Conservation (phyloP, 257 asterid species). For the Misopates orontium region DNA sequence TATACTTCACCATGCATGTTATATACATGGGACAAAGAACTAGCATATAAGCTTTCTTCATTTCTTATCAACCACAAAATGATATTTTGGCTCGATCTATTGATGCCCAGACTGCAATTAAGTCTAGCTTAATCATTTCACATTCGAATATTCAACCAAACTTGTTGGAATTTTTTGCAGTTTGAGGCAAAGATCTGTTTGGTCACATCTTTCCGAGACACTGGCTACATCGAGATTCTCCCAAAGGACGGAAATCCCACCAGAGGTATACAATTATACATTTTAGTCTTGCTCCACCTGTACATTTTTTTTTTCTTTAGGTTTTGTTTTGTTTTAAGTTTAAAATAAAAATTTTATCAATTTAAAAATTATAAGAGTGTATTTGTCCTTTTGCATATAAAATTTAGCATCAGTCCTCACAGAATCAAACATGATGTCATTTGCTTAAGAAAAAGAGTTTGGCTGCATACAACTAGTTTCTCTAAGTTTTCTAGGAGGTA, state of each 20-base stretch:
- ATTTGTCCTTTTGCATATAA: neutral
- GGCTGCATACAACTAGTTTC: too few relatives aligned
- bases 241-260: slow-evolving; percentile 61
- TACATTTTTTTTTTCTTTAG: too few relatives aligned
- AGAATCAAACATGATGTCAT: too few relatives aligned
- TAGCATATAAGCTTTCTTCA: too few relatives aligned
- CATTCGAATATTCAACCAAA: neutral
- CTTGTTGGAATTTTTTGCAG: slow-evolving; percentile 36
- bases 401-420: too few relatives aligned
- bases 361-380: neutral
- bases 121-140: neutral
- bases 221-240: slow-evolving; percentile 80
- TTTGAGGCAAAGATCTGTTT: slow-evolving; percentile 81
- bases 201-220: slow-evolving; percentile 92
- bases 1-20: neutral
- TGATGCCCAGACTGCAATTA: neutral
- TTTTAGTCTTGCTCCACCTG: slow-evolving; percentile 2
- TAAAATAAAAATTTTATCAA: too few relatives aligned
- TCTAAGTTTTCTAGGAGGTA: too few relatives aligned
- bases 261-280: slow-evolving; percentile 45
- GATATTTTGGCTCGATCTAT: too few relatives aligned
- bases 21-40: neutral
- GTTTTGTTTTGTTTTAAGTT: too few relatives aligned
- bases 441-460: too few relatives aligned
- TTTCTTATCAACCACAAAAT: too few relatives aligned